Evolutionary conservation across 2,329 filamentous ascomycete species (phyloP).

Genomic region (Aspergillus arachidicola): DNA sequence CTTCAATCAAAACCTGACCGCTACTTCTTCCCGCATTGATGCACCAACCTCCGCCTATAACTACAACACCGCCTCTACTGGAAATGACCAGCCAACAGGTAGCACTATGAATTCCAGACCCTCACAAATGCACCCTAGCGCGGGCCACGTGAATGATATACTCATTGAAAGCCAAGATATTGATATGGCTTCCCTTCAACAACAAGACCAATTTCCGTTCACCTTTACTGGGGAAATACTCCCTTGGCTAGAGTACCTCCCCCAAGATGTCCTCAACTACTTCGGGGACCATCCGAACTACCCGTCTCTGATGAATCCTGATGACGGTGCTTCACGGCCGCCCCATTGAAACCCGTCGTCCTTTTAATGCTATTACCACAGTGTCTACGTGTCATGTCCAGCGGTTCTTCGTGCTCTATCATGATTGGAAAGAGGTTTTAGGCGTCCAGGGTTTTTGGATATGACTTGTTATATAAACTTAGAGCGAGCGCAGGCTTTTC

Average conservation of each 20-base stretch:
- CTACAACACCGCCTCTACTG: slow-evolving; percentile 25
- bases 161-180: slow-evolving; percentile 78
- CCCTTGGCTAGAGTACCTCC: slow-evolving; percentile 75
- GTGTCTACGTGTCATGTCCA: slow-evolving; percentile 14
- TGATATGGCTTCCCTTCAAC: slow-evolving; percentile 66
- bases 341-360: slow-evolving; percentile 21
- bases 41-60: slow-evolving; percentile 24
- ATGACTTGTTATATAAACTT: slow-evolving; percentile 12
- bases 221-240: slow-evolving; percentile 61
- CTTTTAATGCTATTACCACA: slow-evolving; percentile 6
- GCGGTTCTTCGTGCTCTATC: slow-evolving; percentile 9
- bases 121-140: slow-evolving; percentile 21
- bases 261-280: slow-evolving; percentile 64
- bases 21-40: slow-evolving; percentile 24
- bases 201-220: slow-evolving; percentile 43
- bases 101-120: slow-evolving; percentile 18
- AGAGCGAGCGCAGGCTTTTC: slow-evolving; percentile 10
- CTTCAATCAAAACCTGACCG: slow-evolving; percentile 22
- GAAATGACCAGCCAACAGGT: slow-evolving; percentile 19
- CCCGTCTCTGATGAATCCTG: slow-evolving; percentile 33
- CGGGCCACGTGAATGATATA: slow-evolving; percentile 47
- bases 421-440: slow-evolving; percentile 10
- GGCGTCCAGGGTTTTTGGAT: slow-evolving; percentile 15
- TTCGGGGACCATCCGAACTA: slow-evolving; percentile 47
- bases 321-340: slow-evolving; percentile 26